phyloP scores from a whole-genome alignment of 495 filamentous ascomycete genomes.

The Penicillium bovifimosum region DNA sequence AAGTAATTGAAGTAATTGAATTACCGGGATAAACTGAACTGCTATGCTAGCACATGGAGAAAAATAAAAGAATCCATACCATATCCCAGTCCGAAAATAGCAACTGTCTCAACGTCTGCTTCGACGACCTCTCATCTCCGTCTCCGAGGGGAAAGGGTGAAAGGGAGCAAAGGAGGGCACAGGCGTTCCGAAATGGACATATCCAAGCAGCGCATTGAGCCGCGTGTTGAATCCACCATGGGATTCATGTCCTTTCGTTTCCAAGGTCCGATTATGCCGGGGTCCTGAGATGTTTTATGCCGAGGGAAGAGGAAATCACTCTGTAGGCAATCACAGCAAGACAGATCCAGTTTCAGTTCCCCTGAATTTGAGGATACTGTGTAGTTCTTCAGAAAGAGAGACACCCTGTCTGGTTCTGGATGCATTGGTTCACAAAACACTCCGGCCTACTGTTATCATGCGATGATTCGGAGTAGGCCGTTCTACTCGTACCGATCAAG shows the following conservation, averaged over 20 bases:
- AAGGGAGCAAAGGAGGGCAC: slow-evolving; percentile 2
- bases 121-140: neutral
- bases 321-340: slow-evolving; percentile 12
- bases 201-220: slow-evolving; percentile 13
- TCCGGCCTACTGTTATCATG: slow-evolving; percentile 19
- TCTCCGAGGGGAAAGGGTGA: slow-evolving; percentile 1
- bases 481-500: slow-evolving; percentile 29
- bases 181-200: slow-evolving; percentile 6
- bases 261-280: slow-evolving; percentile 7
- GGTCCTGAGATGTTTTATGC: slow-evolving; percentile 8
- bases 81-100: slow-evolving; percentile 1
- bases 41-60: neutral
- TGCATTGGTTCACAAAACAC: slow-evolving; percentile 17
- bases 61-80: neutral
- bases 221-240: slow-evolving; percentile 47
- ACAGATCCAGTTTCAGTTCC: slow-evolving; percentile 9
- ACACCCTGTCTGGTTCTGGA: slow-evolving; percentile 18
- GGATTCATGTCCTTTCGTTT: slow-evolving; percentile 38
- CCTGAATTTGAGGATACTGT: neutral
- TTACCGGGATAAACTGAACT: neutral
- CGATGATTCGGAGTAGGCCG: slow-evolving; percentile 19
- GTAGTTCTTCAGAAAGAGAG: slow-evolving; percentile 18
- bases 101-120: slow-evolving; percentile 1
- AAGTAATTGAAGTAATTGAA: neutral
- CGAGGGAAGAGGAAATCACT: slow-evolving; percentile 11